Percentiles rank a stretch among this genome's conserved stretches.
Conservation (phyloP, 495 filamentous ascomycete genomes). For the Xylaria nigripes region DNA sequence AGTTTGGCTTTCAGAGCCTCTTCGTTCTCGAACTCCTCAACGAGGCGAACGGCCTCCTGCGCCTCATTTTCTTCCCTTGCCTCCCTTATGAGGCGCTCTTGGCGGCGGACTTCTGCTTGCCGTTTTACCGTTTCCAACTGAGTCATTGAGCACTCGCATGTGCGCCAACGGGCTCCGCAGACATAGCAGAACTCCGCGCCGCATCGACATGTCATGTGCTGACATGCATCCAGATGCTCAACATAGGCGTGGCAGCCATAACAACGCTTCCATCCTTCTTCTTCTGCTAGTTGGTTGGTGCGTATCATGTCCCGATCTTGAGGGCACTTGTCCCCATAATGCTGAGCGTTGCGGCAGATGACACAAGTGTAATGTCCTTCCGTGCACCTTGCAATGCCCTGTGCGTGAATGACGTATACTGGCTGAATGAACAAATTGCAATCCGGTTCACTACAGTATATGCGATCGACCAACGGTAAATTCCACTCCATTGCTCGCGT, state of each 20-base stretch:
- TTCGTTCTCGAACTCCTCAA: slow-evolving; percentile 32
- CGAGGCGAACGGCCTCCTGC: slow-evolving; percentile 23
- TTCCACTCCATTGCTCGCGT: slow-evolving; percentile 29
- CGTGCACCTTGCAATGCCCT: slow-evolving; percentile 24
- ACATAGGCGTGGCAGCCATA: slow-evolving; percentile 20
- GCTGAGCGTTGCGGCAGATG: slow-evolving; percentile 26
- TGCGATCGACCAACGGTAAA: slow-evolving; percentile 26
- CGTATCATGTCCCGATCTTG: slow-evolving; percentile 25
- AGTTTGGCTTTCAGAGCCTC: slow-evolving; percentile 27
- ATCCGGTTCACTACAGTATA: slow-evolving; percentile 31
- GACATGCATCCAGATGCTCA: slow-evolving; percentile 41
- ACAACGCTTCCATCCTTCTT: slow-evolving; percentile 34
- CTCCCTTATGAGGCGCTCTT: slow-evolving; percentile 16
- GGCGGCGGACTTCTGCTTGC: slow-evolving; percentile 16
- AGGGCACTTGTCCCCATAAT: slow-evolving; percentile 26
- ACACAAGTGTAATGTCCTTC: slow-evolving; percentile 31
- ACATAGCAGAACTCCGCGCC: slow-evolving; percentile 45
- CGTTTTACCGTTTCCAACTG: slow-evolving; percentile 22
- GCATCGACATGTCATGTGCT: slow-evolving; percentile 48
- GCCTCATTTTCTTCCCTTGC: slow-evolving; percentile 24
- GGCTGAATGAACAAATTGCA: slow-evolving; percentile 28
- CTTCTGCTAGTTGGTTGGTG: slow-evolving; percentile 30
- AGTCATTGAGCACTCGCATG: slow-evolving; percentile 28
- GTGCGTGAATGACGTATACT: slow-evolving; percentile 15
- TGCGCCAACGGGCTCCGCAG: slow-evolving; percentile 34